Evolutionary conservation across 139 green algal genomes (phyloP), one percentile per base, ranked within the genome.

Genomic region (Trebouxia sp.): DNA sequence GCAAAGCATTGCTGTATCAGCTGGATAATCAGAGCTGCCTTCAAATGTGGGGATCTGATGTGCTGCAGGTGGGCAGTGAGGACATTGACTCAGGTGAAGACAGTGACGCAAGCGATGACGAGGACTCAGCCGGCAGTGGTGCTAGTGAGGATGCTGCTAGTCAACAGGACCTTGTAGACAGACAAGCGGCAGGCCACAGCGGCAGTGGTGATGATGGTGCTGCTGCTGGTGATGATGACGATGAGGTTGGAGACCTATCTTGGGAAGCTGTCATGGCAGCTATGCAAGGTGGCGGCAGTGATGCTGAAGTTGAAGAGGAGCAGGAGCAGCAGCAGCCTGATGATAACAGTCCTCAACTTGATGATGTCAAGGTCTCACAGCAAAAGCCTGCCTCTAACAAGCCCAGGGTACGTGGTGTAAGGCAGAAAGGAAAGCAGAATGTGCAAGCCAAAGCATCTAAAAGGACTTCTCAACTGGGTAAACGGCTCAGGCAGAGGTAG

Each of bases 231-330:
- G 69, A 37, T 3, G 26, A 24, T 17, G 69, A 77, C n/a, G 69
- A 56, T 53, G 69, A 53, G 24, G 41, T 53, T 56, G 69, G 69
- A 37, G 69, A 77, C 10, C 90, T 98, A 22, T 93, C 87, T 0
- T 98, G 93, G 93, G 94, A 98, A 85, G 93, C 93, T 10, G 92
- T 98, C 14, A 88, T 98, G 85, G 80, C 83, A 5, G 80, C 75
- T 35, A 78, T 97, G 80, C 89, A 92, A 82, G 76, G 62, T 26
- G 35, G 35, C 15, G 62, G 62, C 32, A 72, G 62, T 45, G 41
- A 56, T 38, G 26, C 5, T 76, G 69, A 77, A 41, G 69, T 6
- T n/a, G n/a, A 55, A 17, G 67, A 77, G 11, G 69, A 53, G 26
- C 69, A 11, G 24, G 41, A 77, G 41, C 24, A 32, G 5, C 41